phyloP scores from a whole-genome alignment of 176 grass and related monocot species.

The Carex scoparia region DNA sequence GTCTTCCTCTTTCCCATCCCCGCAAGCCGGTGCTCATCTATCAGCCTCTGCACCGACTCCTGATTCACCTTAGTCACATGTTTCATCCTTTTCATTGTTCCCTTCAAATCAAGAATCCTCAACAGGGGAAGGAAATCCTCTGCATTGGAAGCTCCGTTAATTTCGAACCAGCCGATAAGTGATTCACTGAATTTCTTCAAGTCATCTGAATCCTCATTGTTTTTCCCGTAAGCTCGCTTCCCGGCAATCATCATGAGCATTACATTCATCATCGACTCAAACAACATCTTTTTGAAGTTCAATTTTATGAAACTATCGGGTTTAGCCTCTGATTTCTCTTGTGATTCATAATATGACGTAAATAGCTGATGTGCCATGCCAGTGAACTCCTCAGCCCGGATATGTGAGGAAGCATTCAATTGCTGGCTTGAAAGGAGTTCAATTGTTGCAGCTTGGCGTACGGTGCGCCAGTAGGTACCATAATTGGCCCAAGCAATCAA shows the following conservation, averaged over 20 bases:
- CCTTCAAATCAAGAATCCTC: constrained; percentile 7
- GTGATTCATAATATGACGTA: background rate
- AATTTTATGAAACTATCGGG: background rate
- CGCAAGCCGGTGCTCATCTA: constrained; percentile 4
- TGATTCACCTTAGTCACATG: background rate
- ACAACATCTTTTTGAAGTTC: constrained; percentile 12
- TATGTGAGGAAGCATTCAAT: constrained; percentile 14
- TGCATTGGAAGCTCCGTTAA: background rate
- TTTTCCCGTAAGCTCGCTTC: background rate
- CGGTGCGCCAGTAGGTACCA: background rate
- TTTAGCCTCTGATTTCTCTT: background rate
- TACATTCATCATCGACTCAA: no score
- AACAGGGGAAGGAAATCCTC: constrained; percentile 26
- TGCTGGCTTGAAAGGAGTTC: background rate
- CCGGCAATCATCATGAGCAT: background rate
- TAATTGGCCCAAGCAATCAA: constrained; percentile 7
- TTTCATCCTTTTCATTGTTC: constrained; percentile 1
- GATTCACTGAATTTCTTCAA: background rate
- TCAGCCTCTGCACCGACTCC: background rate
- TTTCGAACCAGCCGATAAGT: background rate
- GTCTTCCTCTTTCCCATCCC: constrained; percentile 1
- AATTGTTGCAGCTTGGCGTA: background rate
- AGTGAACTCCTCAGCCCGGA: background rate
- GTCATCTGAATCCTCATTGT: background rate
- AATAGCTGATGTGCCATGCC: background rate